Evolutionary conservation across 371 early-diverging fungal species (phyloP).

Genomic region (Syncephalastrum sp.): DNA sequence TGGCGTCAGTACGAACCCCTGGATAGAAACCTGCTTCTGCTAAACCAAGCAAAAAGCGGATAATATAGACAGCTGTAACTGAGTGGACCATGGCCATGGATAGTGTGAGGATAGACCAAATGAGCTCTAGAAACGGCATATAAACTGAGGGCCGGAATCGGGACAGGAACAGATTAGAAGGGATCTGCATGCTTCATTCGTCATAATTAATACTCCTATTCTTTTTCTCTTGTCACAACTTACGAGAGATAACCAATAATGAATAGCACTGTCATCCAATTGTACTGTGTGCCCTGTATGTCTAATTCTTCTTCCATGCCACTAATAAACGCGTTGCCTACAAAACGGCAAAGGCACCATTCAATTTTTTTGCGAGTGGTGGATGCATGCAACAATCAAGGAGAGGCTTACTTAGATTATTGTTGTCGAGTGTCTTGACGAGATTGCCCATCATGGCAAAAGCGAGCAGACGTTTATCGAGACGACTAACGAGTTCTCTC

Average conservation of each 20-base stretch:
- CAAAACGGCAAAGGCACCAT: not conserved
- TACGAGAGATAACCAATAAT: conserved; percentile 32
- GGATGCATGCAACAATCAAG: too few relatives aligned
- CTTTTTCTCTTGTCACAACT: conserved; percentile 5
- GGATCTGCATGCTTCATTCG: conserved; percentile 43
- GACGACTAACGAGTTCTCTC: conserved; percentile 10
- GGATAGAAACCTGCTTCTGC: conserved; percentile 65
- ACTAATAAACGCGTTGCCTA: not conserved
- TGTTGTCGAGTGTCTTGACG: conserved; percentile 27
- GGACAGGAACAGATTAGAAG: conserved; percentile 56
- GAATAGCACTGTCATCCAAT: conserved; percentile 37
- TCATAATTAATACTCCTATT: not conserved
- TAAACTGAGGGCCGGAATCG: conserved; percentile 44
- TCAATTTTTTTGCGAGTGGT: too few relatives aligned
- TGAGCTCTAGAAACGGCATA: conserved; percentile 45
- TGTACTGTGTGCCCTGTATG: conserved; percentile 26
- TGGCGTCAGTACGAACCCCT: conserved; percentile 18
- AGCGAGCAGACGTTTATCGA: conserved; percentile 15
- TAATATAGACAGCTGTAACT: conserved; percentile 41
- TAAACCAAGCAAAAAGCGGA: conserved; percentile 53
- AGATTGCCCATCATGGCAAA: conserved; percentile 22
- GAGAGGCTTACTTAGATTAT: conserved; percentile 28
- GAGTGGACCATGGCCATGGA: conserved; percentile 56
- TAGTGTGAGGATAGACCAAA: conserved; percentile 54
- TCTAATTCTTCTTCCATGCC: conserved; percentile 6